These are phyloP conservation scores for Kwoniella sp. DNA, from an alignment of 768 basidiomycete genomes.

Conservation along the genomic window DNA sequence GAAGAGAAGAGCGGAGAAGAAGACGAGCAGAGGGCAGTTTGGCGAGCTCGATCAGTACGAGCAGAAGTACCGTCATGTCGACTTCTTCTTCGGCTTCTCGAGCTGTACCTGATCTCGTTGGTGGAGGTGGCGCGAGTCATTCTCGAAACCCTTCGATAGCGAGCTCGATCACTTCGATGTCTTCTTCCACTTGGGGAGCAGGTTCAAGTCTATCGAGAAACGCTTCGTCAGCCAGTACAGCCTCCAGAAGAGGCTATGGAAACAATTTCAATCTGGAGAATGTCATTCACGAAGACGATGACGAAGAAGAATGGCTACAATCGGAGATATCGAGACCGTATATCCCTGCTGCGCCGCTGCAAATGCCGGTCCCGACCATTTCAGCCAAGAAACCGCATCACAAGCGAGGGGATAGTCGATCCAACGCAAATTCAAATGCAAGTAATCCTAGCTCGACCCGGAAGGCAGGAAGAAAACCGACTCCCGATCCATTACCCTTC, in stretches of 20 bases:
- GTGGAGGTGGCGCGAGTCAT: slow-evolving; percentile 30
- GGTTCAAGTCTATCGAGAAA: slow-evolving; percentile 36
- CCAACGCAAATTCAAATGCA: background rate
- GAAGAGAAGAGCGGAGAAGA: slow-evolving; percentile 40
- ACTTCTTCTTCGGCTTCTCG: slow-evolving; percentile 27
- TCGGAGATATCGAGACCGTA: slow-evolving; percentile 20
- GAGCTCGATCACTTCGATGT: slow-evolving; percentile 35
- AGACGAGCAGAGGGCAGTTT: slow-evolving; percentile 39
- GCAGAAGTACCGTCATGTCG: slow-evolving; percentile 34
- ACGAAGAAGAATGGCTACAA: slow-evolving; percentile 42
- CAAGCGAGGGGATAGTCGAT: slow-evolving; percentile 14
- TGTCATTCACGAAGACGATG: slow-evolving; percentile 46
- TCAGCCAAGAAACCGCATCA: slow-evolving; percentile 10
- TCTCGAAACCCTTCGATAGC: slow-evolving; percentile 40
- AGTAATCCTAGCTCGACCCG: background rate
- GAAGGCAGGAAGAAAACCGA: slow-evolving; percentile 20
- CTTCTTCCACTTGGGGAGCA: slow-evolving; percentile 29
- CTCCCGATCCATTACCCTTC: slow-evolving; percentile 29
- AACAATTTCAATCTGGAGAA: slow-evolving; percentile 30
- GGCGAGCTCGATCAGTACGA: slow-evolving; percentile 24
- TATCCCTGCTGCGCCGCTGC: slow-evolving; percentile 13
- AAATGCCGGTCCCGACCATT: background rate
- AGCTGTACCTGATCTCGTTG: slow-evolving; percentile 47
- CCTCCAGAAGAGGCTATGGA: slow-evolving; percentile 33
- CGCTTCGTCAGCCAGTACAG: slow-evolving; percentile 33